Evolutionary conservation across 345 rosid genomes (phyloP).

Genomic region (Cardamine chenopodiifolia): DNA sequence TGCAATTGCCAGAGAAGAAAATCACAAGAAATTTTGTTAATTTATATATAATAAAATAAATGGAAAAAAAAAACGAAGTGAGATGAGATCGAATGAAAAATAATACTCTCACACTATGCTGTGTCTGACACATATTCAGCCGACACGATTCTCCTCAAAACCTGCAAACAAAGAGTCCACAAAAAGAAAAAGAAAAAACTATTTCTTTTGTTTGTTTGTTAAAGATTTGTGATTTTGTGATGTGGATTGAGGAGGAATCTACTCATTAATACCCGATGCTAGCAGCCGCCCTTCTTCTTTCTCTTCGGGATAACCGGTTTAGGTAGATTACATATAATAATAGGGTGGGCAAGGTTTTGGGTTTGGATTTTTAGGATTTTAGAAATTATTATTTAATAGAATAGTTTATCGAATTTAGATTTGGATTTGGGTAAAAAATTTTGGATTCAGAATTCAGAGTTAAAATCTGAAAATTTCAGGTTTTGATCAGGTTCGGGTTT

Average conservation of each 20-base stretch:
- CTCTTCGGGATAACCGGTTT: neutral
- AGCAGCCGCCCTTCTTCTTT: conserved; percentile 34
- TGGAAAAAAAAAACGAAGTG: too few relatives aligned
- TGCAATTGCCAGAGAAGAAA: conserved; percentile 27
- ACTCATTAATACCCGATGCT: conserved; percentile 26
- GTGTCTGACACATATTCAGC: conserved; percentile 49
- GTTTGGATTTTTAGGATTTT: too few relatives aligned
- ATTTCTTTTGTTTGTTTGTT: neutral
- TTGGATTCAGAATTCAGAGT: too few relatives aligned
- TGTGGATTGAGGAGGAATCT: conserved; percentile 30
- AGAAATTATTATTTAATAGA: too few relatives aligned
- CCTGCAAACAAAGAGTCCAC: conserved; percentile 46
- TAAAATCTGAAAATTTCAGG: too few relatives aligned
- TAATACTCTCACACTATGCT: conserved; percentile 20
- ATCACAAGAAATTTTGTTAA: conserved; percentile 24
- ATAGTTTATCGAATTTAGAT: too few relatives aligned
- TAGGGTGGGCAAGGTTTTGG: too few relatives aligned
- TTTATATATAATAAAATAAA: neutral
- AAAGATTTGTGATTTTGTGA: conserved; percentile 13
- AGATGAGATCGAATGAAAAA: conserved; percentile 2
- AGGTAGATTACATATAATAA: neutral
- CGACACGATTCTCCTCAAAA: conserved; percentile 67
- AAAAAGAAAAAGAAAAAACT: neutral
- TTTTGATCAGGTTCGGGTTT: too few relatives aligned
- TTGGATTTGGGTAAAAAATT: too few relatives aligned